These are phyloP conservation scores for Volvariella volvacea DNA, from an alignment of 1,284 basidiomycete species.

Conservation along the genomic window DNA sequence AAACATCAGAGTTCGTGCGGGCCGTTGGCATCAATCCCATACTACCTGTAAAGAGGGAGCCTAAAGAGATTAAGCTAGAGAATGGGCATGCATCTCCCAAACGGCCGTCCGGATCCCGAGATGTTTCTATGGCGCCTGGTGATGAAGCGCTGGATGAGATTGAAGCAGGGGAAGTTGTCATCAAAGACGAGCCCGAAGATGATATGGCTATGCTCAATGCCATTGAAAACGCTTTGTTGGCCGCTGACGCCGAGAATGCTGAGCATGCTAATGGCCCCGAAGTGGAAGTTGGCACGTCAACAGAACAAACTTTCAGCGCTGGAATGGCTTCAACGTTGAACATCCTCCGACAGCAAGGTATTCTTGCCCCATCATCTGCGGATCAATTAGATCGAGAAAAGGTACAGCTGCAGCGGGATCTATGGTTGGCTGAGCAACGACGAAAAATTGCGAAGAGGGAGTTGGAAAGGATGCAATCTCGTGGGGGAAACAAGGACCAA, in stretches of 20 bases:
- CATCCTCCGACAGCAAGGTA: slow-evolving; percentile 89
- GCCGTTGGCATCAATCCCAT: slow-evolving; percentile 67
- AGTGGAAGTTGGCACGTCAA: slow-evolving; percentile 51
- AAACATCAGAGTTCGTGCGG: slow-evolving; percentile 95
- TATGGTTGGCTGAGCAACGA: slow-evolving; percentile 88
- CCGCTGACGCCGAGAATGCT: slow-evolving; percentile 46
- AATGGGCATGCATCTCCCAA: slow-evolving; percentile 16
- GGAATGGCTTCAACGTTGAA: slow-evolving; percentile 88
- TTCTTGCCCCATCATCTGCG: slow-evolving; percentile 59
- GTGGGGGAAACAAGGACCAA: slow-evolving; percentile 87
- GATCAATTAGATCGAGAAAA: slow-evolving; percentile 78
- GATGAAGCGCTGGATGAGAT: slow-evolving; percentile 67
- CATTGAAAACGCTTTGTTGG: slow-evolving; percentile 62
- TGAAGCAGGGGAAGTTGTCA: slow-evolving; percentile 70
- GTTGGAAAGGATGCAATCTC: slow-evolving; percentile 65
- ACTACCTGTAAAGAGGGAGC: slow-evolving; percentile 48
- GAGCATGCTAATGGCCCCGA: slow-evolving; percentile 26
- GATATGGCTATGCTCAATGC: slow-evolving; percentile 64
- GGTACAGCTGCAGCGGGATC: slow-evolving; percentile 78
- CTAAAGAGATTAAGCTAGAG: slow-evolving; percentile 24
- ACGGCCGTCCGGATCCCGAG: slow-evolving; percentile 36
- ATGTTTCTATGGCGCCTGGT: slow-evolving; percentile 51
- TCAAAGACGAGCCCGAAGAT: slow-evolving; percentile 73
- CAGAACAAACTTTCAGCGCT: slow-evolving; percentile 67
- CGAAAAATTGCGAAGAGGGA: slow-evolving; percentile 73